Percentiles rank a stretch among this genome's conserved stretches.
These are phyloP conservation scores for Dothiorella sarmentorum DNA, from an alignment of 2,329 filamentous ascomycete genomes.

Conservation along the genomic window DNA sequence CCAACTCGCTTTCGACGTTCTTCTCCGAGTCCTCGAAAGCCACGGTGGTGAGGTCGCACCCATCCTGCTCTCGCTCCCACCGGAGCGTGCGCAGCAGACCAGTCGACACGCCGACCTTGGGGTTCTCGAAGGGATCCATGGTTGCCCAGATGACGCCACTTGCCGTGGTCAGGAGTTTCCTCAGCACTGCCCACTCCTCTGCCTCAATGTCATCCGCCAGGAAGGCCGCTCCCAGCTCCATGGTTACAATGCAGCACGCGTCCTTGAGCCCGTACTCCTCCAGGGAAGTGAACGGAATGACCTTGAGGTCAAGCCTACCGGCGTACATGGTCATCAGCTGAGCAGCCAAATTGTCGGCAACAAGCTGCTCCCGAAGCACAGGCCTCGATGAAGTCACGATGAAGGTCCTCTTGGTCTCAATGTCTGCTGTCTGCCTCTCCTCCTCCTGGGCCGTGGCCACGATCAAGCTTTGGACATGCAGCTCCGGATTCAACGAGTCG, in stretches of 20 bases:
- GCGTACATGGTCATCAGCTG: slow-evolving; percentile 20
- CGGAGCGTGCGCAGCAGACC: slow-evolving; percentile 15
- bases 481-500: neutral
- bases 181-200: neutral
- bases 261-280: neutral
- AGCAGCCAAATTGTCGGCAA: slow-evolving; percentile 6
- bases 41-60: neutral
- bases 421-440: neutral
- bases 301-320: slow-evolving; percentile 1
- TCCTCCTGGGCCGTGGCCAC: slow-evolving; percentile 1
- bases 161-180: slow-evolving; percentile 1
- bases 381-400: neutral
- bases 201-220: neutral
- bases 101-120: slow-evolving; percentile 5
- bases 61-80: neutral
- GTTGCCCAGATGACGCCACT: slow-evolving; percentile 14
- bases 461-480: slow-evolving; percentile 4
- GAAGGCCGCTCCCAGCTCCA: neutral
- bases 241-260: neutral
- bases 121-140: neutral
- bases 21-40: slow-evolving; percentile 8
- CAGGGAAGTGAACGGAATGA: neutral
- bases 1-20: slow-evolving; percentile 5
- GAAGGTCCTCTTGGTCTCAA: slow-evolving; percentile 3
- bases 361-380: neutral